phyloP scores from a whole-genome alignment of 169 alveolate genomes.

The Prorocentrum cordatum region DNA sequence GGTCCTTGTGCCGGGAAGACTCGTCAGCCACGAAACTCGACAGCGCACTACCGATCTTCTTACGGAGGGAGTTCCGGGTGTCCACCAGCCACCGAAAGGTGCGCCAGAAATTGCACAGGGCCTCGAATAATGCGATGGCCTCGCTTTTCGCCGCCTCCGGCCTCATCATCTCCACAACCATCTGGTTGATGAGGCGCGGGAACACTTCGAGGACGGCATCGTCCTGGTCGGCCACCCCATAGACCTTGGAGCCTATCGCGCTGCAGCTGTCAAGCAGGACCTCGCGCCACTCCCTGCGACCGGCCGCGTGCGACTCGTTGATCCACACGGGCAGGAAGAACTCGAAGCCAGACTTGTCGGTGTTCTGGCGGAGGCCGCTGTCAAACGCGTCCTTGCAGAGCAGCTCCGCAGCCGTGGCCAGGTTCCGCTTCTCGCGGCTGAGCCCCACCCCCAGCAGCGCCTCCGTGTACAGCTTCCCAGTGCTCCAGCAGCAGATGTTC shows the following conservation, averaged over 20 bases:
- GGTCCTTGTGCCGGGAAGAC: constrained; percentile 25
- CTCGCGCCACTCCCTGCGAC: neutral
- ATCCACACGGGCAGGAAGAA: constrained; percentile 58
- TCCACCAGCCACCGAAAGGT: constrained; percentile 54
- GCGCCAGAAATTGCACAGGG: constrained; percentile 62
- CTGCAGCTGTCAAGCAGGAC: too few relatives aligned
- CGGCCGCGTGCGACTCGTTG: constrained; percentile 43
- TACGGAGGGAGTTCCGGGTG: neutral
- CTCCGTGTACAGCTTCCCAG: constrained; percentile 40
- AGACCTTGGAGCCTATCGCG: too few relatives aligned
- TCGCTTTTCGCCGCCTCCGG: constrained; percentile 35
- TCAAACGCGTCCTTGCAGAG: constrained; percentile 31
- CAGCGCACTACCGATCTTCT: neutral
- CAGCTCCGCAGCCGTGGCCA: constrained; percentile 34
- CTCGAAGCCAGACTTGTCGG: constrained; percentile 47
- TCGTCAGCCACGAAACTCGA: constrained; percentile 3
- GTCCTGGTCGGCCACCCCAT: too few relatives aligned
- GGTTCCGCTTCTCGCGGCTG: constrained; percentile 13
- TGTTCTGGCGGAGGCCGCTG: constrained; percentile 28
- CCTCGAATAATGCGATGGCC: constrained; percentile 40
- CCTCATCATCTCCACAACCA: constrained; percentile 53
- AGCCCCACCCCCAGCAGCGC: constrained; percentile 39
- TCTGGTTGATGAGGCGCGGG: constrained; percentile 39
- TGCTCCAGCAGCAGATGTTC: constrained; percentile 59
- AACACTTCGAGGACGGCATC: constrained; percentile 23